Conservation (phyloP, 768 basidiomycete species). For the Strobilomyces confusus region DNA sequence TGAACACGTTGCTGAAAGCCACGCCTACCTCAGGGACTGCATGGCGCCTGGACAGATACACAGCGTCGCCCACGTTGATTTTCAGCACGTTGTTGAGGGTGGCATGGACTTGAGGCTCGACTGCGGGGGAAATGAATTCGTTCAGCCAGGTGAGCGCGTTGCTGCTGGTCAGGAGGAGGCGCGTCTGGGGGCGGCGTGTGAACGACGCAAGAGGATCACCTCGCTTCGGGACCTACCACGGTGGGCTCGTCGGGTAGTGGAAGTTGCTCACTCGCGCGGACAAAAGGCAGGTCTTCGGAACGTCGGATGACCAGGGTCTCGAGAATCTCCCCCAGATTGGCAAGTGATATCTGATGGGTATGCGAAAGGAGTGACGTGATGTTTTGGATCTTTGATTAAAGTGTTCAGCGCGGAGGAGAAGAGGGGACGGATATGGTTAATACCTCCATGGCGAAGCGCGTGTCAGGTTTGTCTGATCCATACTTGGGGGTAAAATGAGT, state of each 20-base stretch:
- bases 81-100: slow-evolving; percentile 40
- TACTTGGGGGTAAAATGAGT: slow-evolving; percentile 47
- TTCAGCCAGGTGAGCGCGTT: slow-evolving; percentile 48
- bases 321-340: slow-evolving; percentile 27
- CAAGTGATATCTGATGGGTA: slow-evolving; percentile 21
- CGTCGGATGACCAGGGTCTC: slow-evolving; percentile 33
- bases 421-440: slow-evolving; percentile 14
- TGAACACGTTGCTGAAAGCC: slow-evolving; percentile 2
- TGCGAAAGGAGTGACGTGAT: slow-evolving; percentile 30
- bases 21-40: slow-evolving; percentile 48
- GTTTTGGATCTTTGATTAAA: slow-evolving; percentile 31
- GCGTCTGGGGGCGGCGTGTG: slow-evolving; percentile 38
- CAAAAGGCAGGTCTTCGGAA: slow-evolving; percentile 22
- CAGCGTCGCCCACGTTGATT: slow-evolving; percentile 47
- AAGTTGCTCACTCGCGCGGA: slow-evolving; percentile 24
- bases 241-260: slow-evolving; percentile 18
- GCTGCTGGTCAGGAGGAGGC: slow-evolving; percentile 43
- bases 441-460: slow-evolving; percentile 84
- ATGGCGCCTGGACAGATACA: slow-evolving; percentile 56
- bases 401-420: slow-evolving; percentile 8
- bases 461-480: slow-evolving; percentile 95
- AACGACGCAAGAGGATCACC: not conserved
- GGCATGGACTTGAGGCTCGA: slow-evolving; percentile 25
- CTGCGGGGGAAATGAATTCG: slow-evolving; percentile 23
- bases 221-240: slow-evolving; percentile 21